Evolutionary conservation across 1,284 basidiomycete species (phyloP), one percentile per base, ranked within the genome.

Genomic region (Microbotryum scabiosae): DNA sequence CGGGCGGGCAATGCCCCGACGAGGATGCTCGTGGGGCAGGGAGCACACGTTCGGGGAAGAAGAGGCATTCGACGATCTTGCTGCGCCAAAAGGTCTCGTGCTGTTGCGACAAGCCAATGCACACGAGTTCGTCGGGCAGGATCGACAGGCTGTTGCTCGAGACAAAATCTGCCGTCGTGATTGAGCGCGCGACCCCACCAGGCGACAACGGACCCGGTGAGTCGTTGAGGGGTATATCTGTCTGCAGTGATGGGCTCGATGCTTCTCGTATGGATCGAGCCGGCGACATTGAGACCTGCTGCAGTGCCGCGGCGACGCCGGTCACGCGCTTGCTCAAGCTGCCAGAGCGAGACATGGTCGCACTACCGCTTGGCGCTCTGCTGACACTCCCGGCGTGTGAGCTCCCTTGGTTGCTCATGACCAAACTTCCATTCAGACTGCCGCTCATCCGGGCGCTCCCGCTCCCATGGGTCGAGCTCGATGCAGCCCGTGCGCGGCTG

Each of bases 121-220:
- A 69, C 49, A 71, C 67, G 21, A 69, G 61, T 50, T 70, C 69
- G 50, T 71, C 70, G 25, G 70, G 67, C 21, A 71, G 60, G 47
- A 71, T 52, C 14, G 61, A 57, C 44, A 71, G 62, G 18, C 60
- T 57, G 46, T 63, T 52, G 43, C 58, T 52, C 45, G 52, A 47
- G 2, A 56, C 52, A 10, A 58, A 61, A 18, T 32, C 20, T 41
- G 36, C 36, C 5, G 36, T 41, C 36, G 36, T 41, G 36, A 41
- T 41, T 12, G 36, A 41, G 36, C 36, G 36, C 9, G 36, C 36
- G 36, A 41, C 36, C 10, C 36, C 36, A 41, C 36, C 16, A 41
- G 36, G 36, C 36, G 36, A 41, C 36, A 41, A 5, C 12, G 36
- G 9, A 12, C 14, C 14, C 16, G 36, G 36, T 12, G 36, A 41